Evolutionary conservation across 1,284 basidiomycete species (phyloP), one percentile per base, ranked within the genome.

Genomic region (Wallemia hederae): DNA sequence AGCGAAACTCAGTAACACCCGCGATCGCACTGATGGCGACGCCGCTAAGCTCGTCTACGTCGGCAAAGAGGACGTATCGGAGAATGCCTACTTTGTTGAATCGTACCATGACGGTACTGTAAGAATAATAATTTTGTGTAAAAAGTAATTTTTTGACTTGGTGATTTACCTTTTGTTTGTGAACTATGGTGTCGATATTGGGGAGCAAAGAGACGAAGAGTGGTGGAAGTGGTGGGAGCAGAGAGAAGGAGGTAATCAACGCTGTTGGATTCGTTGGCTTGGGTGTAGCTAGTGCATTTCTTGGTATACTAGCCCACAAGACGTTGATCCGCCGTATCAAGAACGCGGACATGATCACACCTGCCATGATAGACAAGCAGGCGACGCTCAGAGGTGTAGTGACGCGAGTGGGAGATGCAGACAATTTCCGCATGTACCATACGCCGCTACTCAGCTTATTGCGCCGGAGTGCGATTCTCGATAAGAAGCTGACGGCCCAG

Each of bases 361-460:
- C 78, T 0, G 71, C 77, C 61, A 70, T 79, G 59, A 68, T 83
- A 58, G 67, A 70, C n/a, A 72, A 74, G 63, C 75, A 73, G 62
- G 73, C 75, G 59, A 82, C 80, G 80, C 72, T 86, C 39, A 80
- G 76, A 64, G 85, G 85, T 3, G 71, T 78, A 7, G 83, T 87
- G 22, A 84, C 83, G 83, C 83, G 66, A 66, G 76, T 66, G 24
- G 29, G 26, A 64, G 25, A 15, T 33, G 57, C 24, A 24, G n/a
- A 1, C 25, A 3, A 22, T 33, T 31, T 34, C 25, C 24, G 25
- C 22, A 27, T 27, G 2, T 22, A 59, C 24, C 17, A 58, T 33
- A 14, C 26, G 19, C 49, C 25, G 49, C 9, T 27, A 63, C n/a
- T 34, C 59, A 58, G n/a, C 59, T 49, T 29, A 63, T n/a, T 27